Evolutionary conservation across 1,284 basidiomycete species (phyloP), one percentile per base, ranked within the genome.

Genomic region (Cryptococcus sp.): DNA sequence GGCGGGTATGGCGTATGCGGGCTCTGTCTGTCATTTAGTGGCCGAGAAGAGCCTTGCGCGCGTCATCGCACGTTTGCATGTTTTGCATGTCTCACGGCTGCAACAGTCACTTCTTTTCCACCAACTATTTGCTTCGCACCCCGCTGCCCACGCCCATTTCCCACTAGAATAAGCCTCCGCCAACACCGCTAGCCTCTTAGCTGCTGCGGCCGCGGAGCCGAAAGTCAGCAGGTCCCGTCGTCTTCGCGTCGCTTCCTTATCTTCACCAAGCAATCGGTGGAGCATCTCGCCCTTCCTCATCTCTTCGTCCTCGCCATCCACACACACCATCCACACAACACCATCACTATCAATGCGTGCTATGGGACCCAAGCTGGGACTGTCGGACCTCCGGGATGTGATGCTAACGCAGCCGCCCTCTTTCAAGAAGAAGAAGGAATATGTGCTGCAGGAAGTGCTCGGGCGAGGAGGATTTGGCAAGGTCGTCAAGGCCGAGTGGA

Each of bases 401-500:
- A 55, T 93, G 45, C 81, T 92, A 11, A 83, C 86, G 0, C 90
- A 93, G 69, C 91, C 91, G 1, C 81, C 87, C 0, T 89, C 87
- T 55, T 92, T 89, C 71, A 78, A 77, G 67, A 92, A 92, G 82
- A 93, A 92, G 80, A 88, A 86, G 71, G 78, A 83, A 55, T 76
- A 76, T 57, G 50, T 49, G 20, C 59, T 78, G 20, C 60, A 72
- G 46, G 66, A 72, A 50, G 51, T 74, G n/a, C 79, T 94, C 2
- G 91, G 91, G 5, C 82, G 82, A 43, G 91, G 91, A 3, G 86
- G 88, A 0, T 94, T 93, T 75, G 91, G 91, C 39, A 89, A 89
- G 73, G 91, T 94, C 50, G 81, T 91, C 2, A 68, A 72, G 24
- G 80, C 80, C 5, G 72, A 80, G 81, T 94, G 79, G 79, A 83